Evolutionary conservation across 129 eudicot genomes (phyloP).

Genomic region (Flaveria sonorensis): DNA sequence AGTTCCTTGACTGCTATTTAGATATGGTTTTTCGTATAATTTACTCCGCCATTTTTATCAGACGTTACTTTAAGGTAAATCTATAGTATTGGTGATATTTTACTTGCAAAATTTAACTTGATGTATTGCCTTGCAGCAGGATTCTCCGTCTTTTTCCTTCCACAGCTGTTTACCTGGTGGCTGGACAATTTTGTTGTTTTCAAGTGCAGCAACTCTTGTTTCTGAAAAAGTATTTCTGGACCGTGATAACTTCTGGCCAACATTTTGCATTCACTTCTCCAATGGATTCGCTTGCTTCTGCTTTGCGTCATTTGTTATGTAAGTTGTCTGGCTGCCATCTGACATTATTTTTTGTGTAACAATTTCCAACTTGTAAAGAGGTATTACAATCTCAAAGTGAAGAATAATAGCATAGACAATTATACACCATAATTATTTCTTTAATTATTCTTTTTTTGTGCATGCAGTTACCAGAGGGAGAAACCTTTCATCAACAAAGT

Average conservation of each 20-base stretch:
- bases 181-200: constrained; percentile 61
- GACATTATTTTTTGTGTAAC: background rate
- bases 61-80: constrained; percentile 78
- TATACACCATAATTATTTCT: background rate
- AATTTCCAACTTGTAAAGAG: background rate
- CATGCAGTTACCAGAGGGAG: constrained; percentile 66
- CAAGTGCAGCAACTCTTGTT: constrained; percentile 61
- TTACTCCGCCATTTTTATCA: constrained; percentile 83
- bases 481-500: constrained; percentile 73
- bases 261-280: constrained; percentile 66
- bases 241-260: constrained; percentile 72
- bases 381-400: constrained; percentile 12
- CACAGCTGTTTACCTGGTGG: constrained; percentile 81
- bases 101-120: constrained; percentile 16
- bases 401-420: constrained; percentile 11
- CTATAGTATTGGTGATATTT: constrained; percentile 12
- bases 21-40: constrained; percentile 87
- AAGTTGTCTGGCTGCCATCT: constrained; percentile 41
- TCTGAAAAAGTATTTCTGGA: constrained; percentile 69
- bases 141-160: constrained; percentile 77
- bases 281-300: constrained; percentile 67
- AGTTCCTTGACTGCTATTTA: constrained; percentile 63
- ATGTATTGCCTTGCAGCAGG: constrained; percentile 45
- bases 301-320: constrained; percentile 67
- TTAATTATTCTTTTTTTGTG: constrained; percentile 1